Conservation (phyloP, 805 yeast species). For the Wickerhamiella slavikovae region DNA sequence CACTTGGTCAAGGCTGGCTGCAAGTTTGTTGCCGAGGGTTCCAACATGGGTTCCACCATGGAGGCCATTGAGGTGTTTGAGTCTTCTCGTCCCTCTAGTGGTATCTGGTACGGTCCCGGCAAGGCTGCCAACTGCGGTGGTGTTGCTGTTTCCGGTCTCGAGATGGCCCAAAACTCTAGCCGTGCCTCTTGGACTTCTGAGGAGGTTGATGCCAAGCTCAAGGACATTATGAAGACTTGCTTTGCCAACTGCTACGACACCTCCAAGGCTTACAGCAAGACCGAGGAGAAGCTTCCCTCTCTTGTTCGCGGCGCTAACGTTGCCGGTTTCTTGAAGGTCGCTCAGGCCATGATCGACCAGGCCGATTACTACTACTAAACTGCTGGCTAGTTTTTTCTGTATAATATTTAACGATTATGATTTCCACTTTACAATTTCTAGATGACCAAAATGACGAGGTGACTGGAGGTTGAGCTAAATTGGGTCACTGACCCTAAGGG, state of each 20-base stretch:
- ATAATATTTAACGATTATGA: too few relatives aligned
- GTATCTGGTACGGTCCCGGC: constrained; percentile 98
- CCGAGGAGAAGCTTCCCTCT: constrained; percentile 62
- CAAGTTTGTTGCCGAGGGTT: constrained; percentile 93
- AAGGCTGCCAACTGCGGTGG: constrained; percentile 99
- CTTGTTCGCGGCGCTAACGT: constrained; percentile 97
- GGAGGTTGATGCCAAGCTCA: constrained; percentile 79
- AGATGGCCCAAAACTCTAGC: constrained; percentile 98
- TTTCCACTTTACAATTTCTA: too few relatives aligned
- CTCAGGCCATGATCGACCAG: constrained; percentile 93
- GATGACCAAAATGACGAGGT: too few relatives aligned
- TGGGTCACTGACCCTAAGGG: too few relatives aligned
- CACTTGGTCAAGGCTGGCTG: constrained; percentile 82
- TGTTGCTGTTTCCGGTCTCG: constrained; percentile 95
- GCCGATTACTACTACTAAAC: constrained; percentile 36
- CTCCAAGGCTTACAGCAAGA: constrained; percentile 60
- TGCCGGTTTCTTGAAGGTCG: constrained; percentile 97
- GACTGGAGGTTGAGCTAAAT: too few relatives aligned
- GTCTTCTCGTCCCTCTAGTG: constrained; percentile 23
- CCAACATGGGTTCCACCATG: constrained; percentile 97
- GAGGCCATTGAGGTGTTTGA: constrained; percentile 93
- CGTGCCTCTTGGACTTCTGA: constrained; percentile 79
- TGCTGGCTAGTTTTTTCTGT: neutral
- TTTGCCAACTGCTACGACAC: constrained; percentile 84
- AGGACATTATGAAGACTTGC: constrained; percentile 82